These are phyloP conservation scores for Asclepias syriaca DNA, from an alignment of 257 asterid species.

Conservation along the genomic window DNA sequence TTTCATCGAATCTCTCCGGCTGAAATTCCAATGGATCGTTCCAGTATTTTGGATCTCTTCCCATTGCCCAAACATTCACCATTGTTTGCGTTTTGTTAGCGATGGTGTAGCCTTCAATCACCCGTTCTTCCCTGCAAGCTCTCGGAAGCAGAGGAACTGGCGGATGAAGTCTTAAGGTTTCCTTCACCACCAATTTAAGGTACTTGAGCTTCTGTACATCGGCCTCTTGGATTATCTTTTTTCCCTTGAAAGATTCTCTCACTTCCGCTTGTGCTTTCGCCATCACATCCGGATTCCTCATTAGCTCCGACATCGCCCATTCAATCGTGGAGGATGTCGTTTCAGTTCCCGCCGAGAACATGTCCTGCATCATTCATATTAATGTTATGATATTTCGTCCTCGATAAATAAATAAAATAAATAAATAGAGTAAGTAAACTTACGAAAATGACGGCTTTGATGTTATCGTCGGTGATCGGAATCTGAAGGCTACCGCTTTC, in stretches of 20 bases:
- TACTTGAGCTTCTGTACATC: neutral
- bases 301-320: slow-evolving; percentile 6
- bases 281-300: neutral
- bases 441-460: slow-evolving; percentile 35
- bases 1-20: slow-evolving; percentile 4
- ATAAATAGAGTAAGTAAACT: neutral
- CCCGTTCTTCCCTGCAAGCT: neutral
- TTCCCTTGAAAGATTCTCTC: neutral
- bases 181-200: neutral
- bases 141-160: neutral
- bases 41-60: slow-evolving; percentile 3
- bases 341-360: slow-evolving; percentile 8
- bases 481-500: slow-evolving; percentile 8
- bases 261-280: slow-evolving; percentile 3
- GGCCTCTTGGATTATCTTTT: neutral
- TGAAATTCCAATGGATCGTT: neutral
- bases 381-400: too few relatives aligned
- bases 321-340: neutral
- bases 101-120: neutral
- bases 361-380: neutral
- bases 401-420: too few relatives aligned
- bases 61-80: neutral
- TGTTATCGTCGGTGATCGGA: slow-evolving; percentile 26
- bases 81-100: neutral
- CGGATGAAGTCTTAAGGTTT: too few relatives aligned